These are phyloP conservation scores for Suillus occidentalis DNA, from an alignment of 768 basidiomycete species.

Conservation along the genomic window DNA sequence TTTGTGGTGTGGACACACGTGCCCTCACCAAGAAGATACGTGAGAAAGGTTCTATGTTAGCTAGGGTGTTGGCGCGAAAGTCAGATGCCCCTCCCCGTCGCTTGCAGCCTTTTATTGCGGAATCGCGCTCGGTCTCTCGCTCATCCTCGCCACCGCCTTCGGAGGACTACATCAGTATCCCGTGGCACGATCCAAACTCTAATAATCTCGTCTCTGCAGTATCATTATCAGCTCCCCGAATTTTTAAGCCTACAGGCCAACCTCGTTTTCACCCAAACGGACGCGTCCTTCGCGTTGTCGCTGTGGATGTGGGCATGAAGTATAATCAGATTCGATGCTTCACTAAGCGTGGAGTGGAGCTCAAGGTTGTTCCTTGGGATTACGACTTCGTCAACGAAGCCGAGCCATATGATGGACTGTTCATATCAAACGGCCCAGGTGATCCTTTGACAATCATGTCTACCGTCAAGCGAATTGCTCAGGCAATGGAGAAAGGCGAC, in stretches of 20 bases:
- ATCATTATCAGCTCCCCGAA: slow-evolving; percentile 64
- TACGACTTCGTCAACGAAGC: slow-evolving; percentile 82
- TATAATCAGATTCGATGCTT: slow-evolving; percentile 99
- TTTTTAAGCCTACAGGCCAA: slow-evolving; percentile 62
- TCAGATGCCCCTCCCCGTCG: slow-evolving; percentile 42
- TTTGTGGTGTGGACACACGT: slow-evolving; percentile 95
- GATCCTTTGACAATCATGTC: slow-evolving; percentile 82
- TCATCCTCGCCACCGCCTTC: slow-evolving; percentile 64
- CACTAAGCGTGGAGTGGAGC: slow-evolving; percentile 84
- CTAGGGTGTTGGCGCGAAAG: slow-evolving; percentile 72
- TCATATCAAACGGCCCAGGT: slow-evolving; percentile 97
- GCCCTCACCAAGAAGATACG: slow-evolving; percentile 95
- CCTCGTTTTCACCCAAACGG: slow-evolving; percentile 74
- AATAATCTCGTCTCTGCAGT: slow-evolving; percentile 91
- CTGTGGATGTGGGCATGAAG: slow-evolving; percentile 99
- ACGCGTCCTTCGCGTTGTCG: slow-evolving; percentile 79
- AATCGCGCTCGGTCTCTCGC: slow-evolving; percentile 44
- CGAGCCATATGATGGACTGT: slow-evolving; percentile 90
- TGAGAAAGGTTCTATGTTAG: slow-evolving; percentile 92
- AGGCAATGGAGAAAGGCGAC: slow-evolving; percentile 69
- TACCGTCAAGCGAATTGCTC: slow-evolving; percentile 68
- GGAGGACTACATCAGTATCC: slow-evolving; percentile 83
- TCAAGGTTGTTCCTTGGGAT: slow-evolving; percentile 98
- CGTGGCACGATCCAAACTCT: slow-evolving; percentile 86
- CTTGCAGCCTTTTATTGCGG: slow-evolving; percentile 33